These are phyloP conservation scores for Daphne laureola DNA, from an alignment of 441 rosid species.

Conservation along the genomic window DNA sequence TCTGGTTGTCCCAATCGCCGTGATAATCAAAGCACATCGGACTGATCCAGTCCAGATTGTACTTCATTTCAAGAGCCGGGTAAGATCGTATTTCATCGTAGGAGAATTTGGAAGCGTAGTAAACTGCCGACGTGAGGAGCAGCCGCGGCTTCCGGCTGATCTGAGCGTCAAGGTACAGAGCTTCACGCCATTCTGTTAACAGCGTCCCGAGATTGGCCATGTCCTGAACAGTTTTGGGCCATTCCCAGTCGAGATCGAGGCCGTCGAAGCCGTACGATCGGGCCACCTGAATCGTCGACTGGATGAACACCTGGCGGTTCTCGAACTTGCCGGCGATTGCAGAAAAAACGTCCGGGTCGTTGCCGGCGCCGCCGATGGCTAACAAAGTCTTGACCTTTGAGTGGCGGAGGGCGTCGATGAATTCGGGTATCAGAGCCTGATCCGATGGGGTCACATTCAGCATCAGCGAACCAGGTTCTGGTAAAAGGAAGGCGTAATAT, in stretches of 20 bases:
- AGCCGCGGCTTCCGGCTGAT: constrained; percentile 17
- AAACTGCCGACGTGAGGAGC: constrained; percentile 38
- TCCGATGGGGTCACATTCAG: constrained; percentile 26
- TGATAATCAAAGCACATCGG: constrained; percentile 44
- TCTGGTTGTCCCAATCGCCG: constrained; percentile 35
- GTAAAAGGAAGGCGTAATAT: constrained; percentile 38
- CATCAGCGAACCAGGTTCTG: constrained; percentile 22
- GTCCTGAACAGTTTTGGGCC: constrained; percentile 29
- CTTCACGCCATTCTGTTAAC: constrained; percentile 26
- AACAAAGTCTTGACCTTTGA: constrained; percentile 28
- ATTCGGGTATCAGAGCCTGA: constrained; percentile 20
- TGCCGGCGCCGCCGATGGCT: constrained; percentile 34
- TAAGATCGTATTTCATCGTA: constrained; percentile 21
- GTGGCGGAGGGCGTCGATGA: constrained; percentile 18
- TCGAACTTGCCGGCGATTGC: constrained; percentile 16
- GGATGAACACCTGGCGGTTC: constrained; percentile 32
- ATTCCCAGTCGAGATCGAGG: constrained; percentile 53
- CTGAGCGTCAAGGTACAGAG: constrained; percentile 24
- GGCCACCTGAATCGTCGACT: constrained; percentile 40
- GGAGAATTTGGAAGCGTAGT: constrained; percentile 23
- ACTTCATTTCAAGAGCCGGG: constrained; percentile 22
- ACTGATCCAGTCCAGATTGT: constrained; percentile 33
- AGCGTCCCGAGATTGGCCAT: constrained; percentile 30
- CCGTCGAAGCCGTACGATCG: constrained; percentile 35
- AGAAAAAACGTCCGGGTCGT: constrained; percentile 19